Conservation (phyloP, 441 rosid genomes). For the Eruca vesicaria region DNA sequence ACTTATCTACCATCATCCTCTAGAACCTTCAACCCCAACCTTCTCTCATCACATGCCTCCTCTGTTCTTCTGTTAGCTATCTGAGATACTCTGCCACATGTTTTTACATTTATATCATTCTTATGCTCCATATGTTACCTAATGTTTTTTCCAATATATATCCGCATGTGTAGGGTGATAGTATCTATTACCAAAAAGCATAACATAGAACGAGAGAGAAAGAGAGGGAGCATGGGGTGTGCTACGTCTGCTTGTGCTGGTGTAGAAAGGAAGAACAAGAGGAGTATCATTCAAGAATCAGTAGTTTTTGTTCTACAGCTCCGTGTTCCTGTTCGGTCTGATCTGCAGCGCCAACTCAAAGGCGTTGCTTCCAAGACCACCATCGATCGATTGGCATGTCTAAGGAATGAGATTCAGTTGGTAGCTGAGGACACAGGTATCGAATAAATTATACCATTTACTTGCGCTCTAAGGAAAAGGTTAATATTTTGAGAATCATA, state of each 20-base stretch:
- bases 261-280: constrained; percentile 57
- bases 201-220: constrained; percentile 8
- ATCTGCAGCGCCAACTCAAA: constrained; percentile 59
- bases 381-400: constrained; percentile 45
- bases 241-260: constrained; percentile 54
- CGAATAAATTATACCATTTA: neutral
- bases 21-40: constrained; percentile 27
- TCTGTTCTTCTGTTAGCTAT: neutral
- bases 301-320: constrained; percentile 67
- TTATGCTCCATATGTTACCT: neutral
- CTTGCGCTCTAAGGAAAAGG: neutral
- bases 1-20: constrained; percentile 18
- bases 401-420: constrained; percentile 66
- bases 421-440: constrained; percentile 73
- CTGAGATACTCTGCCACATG: neutral
- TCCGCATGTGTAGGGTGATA: constrained; percentile 8
- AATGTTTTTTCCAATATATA: neutral
- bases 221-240: constrained; percentile 77
- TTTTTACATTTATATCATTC: neutral
- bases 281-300: constrained; percentile 53
- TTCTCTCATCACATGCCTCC: constrained; percentile 20
- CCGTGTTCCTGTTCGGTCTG: constrained; percentile 61
- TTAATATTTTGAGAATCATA: neutral
- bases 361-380: constrained; percentile 55
- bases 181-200: neutral